Percentiles rank a stretch among this genome's conserved stretches.
phyloP scores from a whole-genome alignment of 2,329 filamentous ascomycete genomes.

The Cladosporium cucumerinum region DNA sequence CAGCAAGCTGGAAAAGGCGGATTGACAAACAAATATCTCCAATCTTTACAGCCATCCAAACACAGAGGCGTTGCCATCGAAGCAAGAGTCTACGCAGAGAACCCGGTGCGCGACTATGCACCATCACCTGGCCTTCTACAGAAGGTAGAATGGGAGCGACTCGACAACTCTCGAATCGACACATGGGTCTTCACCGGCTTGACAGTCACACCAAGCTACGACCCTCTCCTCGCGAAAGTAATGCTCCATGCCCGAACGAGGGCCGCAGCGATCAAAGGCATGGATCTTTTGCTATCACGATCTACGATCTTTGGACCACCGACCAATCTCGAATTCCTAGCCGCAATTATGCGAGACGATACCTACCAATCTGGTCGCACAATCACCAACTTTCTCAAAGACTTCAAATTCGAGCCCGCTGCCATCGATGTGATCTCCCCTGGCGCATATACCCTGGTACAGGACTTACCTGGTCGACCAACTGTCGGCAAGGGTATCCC shows the following conservation, averaged over 20 bases:
- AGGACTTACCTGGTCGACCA: slow-evolving; percentile 58
- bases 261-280: slow-evolving; percentile 43
- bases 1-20: slow-evolving; percentile 46
- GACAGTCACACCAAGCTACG: slow-evolving; percentile 56
- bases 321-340: slow-evolving; percentile 57
- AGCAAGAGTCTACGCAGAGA: slow-evolving; percentile 56
- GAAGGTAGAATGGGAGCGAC: slow-evolving; percentile 52
- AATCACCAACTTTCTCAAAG: slow-evolving; percentile 54
- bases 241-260: slow-evolving; percentile 51
- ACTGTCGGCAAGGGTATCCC: slow-evolving; percentile 57
- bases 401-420: slow-evolving; percentile 48
- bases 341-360: slow-evolving; percentile 46
- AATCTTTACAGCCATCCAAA: slow-evolving; percentile 40
- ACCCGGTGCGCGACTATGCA: slow-evolving; percentile 56
- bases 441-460: slow-evolving; percentile 57
- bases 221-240: slow-evolving; percentile 39
- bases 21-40: slow-evolving; percentile 41
- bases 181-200: slow-evolving; percentile 61
- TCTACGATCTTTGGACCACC: slow-evolving; percentile 53
- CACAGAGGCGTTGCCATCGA: slow-evolving; percentile 53
- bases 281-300: slow-evolving; percentile 43
- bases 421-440: slow-evolving; percentile 56
- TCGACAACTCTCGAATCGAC: slow-evolving; percentile 54
- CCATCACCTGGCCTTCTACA: slow-evolving; percentile 60
- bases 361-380: slow-evolving; percentile 51